These are phyloP conservation scores for Camellia japonica DNA, from an alignment of 148 eudicot genomes.

Conservation along the genomic window DNA sequence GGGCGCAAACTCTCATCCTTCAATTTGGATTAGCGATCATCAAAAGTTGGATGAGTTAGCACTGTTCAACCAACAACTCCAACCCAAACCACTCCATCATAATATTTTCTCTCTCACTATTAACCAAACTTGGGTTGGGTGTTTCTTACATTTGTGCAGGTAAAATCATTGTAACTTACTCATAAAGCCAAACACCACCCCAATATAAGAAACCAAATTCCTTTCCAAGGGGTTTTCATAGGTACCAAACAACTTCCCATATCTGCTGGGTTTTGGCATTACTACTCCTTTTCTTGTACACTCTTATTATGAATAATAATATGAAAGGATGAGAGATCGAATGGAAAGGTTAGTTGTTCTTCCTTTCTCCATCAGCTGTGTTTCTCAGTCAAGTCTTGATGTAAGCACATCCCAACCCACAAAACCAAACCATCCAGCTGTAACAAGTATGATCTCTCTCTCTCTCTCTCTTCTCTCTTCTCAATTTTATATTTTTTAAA, in stretches of 20 bases:
- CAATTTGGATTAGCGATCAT: too few relatives aligned
- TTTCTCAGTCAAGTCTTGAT: conserved; percentile 47
- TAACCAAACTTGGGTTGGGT: conserved; percentile 47
- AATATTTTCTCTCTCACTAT: conserved; percentile 20
- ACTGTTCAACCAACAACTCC: conserved; percentile 57
- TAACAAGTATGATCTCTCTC: conserved; percentile 26
- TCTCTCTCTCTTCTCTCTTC: neutral
- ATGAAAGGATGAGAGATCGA: conserved; percentile 40
- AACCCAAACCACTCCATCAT: conserved; percentile 45
- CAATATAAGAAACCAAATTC: neutral
- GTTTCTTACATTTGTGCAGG: conserved; percentile 28
- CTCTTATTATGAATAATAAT: neutral
- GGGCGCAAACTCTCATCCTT: conserved; percentile 19
- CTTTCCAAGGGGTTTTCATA: too few relatives aligned
- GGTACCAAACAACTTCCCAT: neutral
- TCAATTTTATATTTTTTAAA: neutral
- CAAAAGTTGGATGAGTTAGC: conserved; percentile 62
- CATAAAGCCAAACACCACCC: conserved; percentile 34
- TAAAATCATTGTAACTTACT: conserved; percentile 44
- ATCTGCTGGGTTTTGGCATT: neutral
- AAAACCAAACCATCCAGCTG: conserved; percentile 14
- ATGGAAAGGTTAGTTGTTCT: conserved; percentile 44
- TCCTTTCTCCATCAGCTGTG: conserved; percentile 59
- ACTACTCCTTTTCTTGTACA: neutral
- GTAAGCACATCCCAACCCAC: conserved; percentile 27